Evolutionary conservation across 73 alveolate genomes (phyloP).

Genomic region (Paraurostyla sp.): DNA sequence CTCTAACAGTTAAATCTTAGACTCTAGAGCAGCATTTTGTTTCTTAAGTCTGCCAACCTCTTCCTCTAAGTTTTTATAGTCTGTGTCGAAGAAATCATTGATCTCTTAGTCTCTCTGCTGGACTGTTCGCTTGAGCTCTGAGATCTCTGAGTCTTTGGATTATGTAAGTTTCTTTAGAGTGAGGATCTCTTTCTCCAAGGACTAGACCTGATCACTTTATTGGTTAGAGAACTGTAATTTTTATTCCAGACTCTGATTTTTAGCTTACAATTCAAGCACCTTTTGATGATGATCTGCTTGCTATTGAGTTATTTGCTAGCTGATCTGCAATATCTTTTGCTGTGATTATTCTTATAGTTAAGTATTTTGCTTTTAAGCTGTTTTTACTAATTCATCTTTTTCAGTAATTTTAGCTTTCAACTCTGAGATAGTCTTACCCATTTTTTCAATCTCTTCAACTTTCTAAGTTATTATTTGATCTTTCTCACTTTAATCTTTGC

Average conservation of each 20-base stretch:
- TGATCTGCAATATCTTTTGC: background rate
- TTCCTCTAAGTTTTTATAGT: slow-evolving; percentile 31
- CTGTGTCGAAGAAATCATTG: slow-evolving; percentile 46
- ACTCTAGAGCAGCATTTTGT: background rate
- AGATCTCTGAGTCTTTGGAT: slow-evolving; percentile 10
- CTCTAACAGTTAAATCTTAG: background rate
- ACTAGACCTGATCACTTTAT: background rate
- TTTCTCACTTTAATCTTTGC: background rate
- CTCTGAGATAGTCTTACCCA: background rate
- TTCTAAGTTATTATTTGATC: background rate
- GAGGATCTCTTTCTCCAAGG: background rate
- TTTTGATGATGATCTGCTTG: slow-evolving; percentile 15
- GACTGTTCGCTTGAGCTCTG: background rate
- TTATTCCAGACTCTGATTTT: background rate
- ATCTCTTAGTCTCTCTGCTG: slow-evolving; percentile 38
- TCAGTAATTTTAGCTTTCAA: background rate
- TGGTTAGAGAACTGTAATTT: background rate
- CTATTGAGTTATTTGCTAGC: background rate
- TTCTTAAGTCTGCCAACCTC: background rate
- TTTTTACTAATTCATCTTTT: background rate
- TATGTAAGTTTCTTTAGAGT: background rate
- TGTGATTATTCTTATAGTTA: background rate
- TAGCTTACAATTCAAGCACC: background rate
- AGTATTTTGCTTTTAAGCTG: background rate
- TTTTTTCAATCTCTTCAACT: background rate